Conservation (phyloP, 305 asterid species). For the Petunia hybrid region DNA sequence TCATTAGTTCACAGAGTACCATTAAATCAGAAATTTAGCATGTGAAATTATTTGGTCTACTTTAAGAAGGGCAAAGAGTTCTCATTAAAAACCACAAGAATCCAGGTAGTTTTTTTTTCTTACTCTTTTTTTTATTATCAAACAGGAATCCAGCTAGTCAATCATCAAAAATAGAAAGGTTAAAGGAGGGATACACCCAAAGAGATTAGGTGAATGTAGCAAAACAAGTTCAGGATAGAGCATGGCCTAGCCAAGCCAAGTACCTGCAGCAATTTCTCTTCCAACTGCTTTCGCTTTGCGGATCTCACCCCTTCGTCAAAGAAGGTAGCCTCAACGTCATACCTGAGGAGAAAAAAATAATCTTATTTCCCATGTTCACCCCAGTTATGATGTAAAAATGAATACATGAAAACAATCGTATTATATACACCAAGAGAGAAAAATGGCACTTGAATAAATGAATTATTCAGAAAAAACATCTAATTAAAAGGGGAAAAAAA, state of each 20-base stretch:
- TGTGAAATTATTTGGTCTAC: constrained; percentile 15
- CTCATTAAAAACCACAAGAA: background rate
- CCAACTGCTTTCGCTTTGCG: constrained; percentile 53
- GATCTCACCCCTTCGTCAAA: constrained; percentile 61
- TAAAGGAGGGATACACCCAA: background rate
- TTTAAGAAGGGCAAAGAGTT: constrained; percentile 5
- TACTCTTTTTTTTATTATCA: too few species aligned
- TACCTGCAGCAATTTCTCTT: constrained; percentile 61
- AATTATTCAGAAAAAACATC: background rate
- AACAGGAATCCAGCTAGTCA: constrained; percentile 10
- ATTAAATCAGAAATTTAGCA: background rate
- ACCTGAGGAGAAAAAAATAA: constrained; percentile 42
- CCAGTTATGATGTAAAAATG: constrained; percentile 8
- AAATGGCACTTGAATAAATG: background rate
- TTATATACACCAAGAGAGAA: background rate
- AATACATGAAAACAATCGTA: background rate
- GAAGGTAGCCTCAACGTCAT: constrained; percentile 58
- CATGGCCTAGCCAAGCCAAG: constrained; percentile 25
- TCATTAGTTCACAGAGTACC: constrained; percentile 10
- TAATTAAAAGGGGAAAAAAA: background rate
- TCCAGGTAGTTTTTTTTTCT: too few species aligned
- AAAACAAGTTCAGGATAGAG: constrained; percentile 21
- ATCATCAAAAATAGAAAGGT: constrained; percentile 11
- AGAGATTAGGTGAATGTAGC: background rate
- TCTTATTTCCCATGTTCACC: background rate